Percentiles rank a stretch among this genome's conserved stretches.
Conservation (phyloP, 495 filamentous ascomycete genomes). For the Aspergillus egyptiacus region DNA sequence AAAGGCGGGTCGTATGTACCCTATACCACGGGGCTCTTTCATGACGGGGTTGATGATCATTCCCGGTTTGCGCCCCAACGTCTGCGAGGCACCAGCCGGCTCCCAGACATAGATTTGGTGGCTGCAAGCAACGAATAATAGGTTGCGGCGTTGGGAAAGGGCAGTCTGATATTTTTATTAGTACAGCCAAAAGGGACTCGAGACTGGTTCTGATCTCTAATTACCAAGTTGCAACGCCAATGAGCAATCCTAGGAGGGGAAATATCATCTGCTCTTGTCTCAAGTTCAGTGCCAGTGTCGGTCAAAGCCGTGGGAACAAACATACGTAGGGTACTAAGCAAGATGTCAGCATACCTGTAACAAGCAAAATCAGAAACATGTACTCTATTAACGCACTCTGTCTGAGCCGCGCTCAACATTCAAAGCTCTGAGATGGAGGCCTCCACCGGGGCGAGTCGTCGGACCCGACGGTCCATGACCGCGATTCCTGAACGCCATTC, state of each 20-base stretch:
- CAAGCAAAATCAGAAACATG: neutral
- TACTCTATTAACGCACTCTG: constrained; percentile 25
- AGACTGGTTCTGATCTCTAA: constrained; percentile 1
- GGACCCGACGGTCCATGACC: constrained; percentile 1
- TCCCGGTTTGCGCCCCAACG: constrained; percentile 52
- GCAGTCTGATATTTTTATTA: constrained; percentile 35
- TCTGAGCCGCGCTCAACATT: constrained; percentile 32
- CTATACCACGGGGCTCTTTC: constrained; percentile 40
- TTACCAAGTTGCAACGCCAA: constrained; percentile 52
- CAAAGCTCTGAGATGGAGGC: constrained; percentile 25
- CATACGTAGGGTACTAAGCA: constrained; percentile 21
- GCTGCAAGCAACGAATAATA: constrained; percentile 73
- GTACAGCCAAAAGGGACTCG: neutral
- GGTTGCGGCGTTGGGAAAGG: constrained; percentile 53
- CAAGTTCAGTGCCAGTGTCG: constrained; percentile 5
- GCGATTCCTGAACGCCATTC: constrained; percentile 24
- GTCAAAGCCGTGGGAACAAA: neutral
- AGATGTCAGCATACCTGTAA: neutral
- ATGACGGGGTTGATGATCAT: constrained; percentile 60
- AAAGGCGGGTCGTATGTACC: constrained; percentile 48
- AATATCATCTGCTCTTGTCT: constrained; percentile 26
- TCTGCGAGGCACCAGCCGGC: constrained; percentile 61
- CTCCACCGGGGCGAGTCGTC: constrained; percentile 12
- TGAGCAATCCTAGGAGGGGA: constrained; percentile 27
- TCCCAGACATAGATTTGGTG: constrained; percentile 68